phyloP scores from a whole-genome alignment of 768 basidiomycete species.

The Erythrobasidium yunnanense region DNA sequence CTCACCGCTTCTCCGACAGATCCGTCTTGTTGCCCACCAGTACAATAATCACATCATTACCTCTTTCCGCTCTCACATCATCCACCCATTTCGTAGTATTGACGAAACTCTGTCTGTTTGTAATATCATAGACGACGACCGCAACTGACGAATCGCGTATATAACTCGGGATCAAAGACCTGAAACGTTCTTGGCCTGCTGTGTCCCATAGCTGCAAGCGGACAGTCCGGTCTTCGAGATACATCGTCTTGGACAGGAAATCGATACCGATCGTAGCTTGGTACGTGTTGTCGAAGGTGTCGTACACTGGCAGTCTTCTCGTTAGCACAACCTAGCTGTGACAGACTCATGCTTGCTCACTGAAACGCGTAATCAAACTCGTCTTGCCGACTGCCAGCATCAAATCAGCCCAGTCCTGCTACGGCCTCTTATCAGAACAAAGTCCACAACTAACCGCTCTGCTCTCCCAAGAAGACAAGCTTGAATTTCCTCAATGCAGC shows the following conservation, averaged over 20 bases:
- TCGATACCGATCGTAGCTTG: conserved; percentile 91
- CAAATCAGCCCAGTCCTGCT: background rate
- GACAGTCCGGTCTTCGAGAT: conserved; percentile 94
- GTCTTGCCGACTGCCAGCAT: conserved; percentile 76
- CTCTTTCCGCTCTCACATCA: conserved; percentile 92
- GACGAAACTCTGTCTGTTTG: conserved; percentile 71
- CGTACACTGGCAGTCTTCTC: conserved; percentile 65
- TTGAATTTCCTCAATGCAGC: conserved; percentile 40
- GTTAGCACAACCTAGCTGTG: conserved; percentile 9
- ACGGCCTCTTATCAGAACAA: background rate
- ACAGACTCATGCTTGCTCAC: background rate
- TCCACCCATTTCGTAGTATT: conserved; percentile 99
- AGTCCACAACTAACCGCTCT: conserved; percentile 25
- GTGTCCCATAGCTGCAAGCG: conserved; percentile 98
- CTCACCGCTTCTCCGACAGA: conserved; percentile 91
- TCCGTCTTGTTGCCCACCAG: conserved; percentile 99
- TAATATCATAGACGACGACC: conserved; percentile 97
- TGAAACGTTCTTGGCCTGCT: conserved; percentile 95
- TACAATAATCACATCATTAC: conserved; percentile 95
- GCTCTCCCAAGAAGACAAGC: conserved; percentile 39
- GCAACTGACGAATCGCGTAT: conserved; percentile 98
- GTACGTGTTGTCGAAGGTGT: conserved; percentile 99
- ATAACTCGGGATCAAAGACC: conserved; percentile 94
- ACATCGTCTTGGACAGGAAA: conserved; percentile 99
- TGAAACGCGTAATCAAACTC: conserved; percentile 82